Conservation (phyloP, 768 basidiomycete genomes). For the Lactarius pseudohatsudake region DNA sequence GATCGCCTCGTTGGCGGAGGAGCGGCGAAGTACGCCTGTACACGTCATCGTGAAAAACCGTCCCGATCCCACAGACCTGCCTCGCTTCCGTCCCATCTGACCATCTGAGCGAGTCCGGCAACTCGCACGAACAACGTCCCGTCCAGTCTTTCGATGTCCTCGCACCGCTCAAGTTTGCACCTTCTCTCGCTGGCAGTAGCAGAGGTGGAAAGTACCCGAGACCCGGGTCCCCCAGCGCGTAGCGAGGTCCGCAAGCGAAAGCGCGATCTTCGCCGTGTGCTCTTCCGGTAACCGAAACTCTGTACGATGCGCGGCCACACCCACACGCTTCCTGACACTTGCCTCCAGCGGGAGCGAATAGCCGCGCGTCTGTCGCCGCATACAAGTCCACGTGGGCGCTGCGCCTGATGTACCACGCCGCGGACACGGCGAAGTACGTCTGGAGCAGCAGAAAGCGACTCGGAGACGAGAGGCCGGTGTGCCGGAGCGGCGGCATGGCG, state of each 20-base stretch:
- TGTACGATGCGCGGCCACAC: conserved; percentile 59
- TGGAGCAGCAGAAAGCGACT: conserved; percentile 47
- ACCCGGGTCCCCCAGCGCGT: conserved; percentile 35
- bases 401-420: conserved; percentile 52
- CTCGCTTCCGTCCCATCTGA: conserved; percentile 21
- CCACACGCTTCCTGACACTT: neutral
- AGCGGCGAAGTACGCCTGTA: too few species aligned
- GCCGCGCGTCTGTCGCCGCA: conserved; percentile 27
- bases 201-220: conserved; percentile 33
- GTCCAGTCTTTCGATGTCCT: conserved; percentile 54
- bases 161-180: conserved; percentile 20
- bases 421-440: conserved; percentile 49
- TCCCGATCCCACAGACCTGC: conserved; percentile 8
- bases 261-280: conserved; percentile 49
- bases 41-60: neutral
- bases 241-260: conserved; percentile 48
- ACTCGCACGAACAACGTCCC: conserved; percentile 61
- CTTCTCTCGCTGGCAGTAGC: conserved; percentile 10
- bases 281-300: conserved; percentile 57
- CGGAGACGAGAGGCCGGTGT: too few species aligned
- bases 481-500: conserved; percentile 36
- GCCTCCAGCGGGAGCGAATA: neutral
- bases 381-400: conserved; percentile 51
- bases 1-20: too few species aligned
- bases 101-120: conserved; percentile 46